Percentiles rank a stretch among this genome's conserved stretches.
Evolutionary conservation across 306 rosid genomes (phyloP).

Genomic region (Gillenia trifoliata): DNA sequence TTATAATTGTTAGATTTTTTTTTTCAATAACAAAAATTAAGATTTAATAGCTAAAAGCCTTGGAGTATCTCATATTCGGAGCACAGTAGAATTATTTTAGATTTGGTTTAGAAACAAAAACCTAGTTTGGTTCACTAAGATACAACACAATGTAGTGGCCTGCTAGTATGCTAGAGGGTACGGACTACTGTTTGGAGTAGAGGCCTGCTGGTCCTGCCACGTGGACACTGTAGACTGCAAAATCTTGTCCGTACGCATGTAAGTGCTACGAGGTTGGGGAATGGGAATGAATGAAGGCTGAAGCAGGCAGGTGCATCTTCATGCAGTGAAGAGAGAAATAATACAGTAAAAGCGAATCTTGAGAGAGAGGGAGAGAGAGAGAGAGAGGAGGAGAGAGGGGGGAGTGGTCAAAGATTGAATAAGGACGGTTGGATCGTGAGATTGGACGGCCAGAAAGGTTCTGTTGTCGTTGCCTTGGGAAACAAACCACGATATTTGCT

Average conservation of each 20-base stretch:
- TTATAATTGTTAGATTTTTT: too few relatives aligned
- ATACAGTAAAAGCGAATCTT: constrained; percentile 38
- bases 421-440: constrained; percentile 25
- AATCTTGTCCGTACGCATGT: background rate
- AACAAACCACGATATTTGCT: constrained; percentile 26
- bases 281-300: background rate
- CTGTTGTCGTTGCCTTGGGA: constrained; percentile 24
- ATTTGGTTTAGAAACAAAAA: background rate
- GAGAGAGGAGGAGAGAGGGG: background rate
- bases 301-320: background rate
- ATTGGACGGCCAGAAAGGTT: constrained; percentile 24
- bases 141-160: background rate
- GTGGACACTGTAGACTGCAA: constrained; percentile 31
- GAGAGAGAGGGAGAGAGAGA: too few relatives aligned
- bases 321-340: background rate
- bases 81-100: background rate
- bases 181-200: constrained; percentile 5
- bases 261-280: background rate
- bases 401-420: constrained; percentile 35
- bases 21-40: background rate
- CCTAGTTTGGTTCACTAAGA: background rate
- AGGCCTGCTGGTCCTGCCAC: constrained; percentile 15
- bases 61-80: too few relatives aligned
- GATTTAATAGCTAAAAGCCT: background rate
- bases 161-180: constrained; percentile 1